Base-by-base conservation (phyloP, 768 basidiomycete species). In the Macrolepiota dolichaula region DNA sequence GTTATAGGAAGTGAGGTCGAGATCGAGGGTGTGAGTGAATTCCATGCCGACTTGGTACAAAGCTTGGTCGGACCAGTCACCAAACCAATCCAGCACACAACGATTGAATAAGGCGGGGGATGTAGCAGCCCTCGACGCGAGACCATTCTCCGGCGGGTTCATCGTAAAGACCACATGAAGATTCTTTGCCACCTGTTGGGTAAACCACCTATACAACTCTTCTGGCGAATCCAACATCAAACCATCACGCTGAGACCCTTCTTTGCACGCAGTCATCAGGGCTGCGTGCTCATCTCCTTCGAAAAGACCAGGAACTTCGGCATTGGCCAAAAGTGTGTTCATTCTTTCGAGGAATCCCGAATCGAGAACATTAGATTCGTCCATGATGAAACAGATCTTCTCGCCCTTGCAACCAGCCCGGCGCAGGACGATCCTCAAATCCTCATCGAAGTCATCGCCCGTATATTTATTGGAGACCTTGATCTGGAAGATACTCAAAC, bases 291-390 rank as follows among this genome's bases (percentile, higher is more conserved):
- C 97, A 68, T 99, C 97, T n/a, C 97, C 97, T 74, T 99, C 97
- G 71, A 99, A 99, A n/a, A 99, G 82, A 73, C 97, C 97, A 0
- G 97, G 97, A n/a, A 99, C 96, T 73, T 99, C 97, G n/a, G 97
- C 97, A 68, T 99, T 99, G 42, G 97, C 97, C 15, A 99, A 84
- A 13, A 99, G 85, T 0, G 97, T 99, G 73, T 99, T 99, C 96
- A 99, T 98, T n/a, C 97, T 87, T 72, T 99, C 97, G 65, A 99
- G 77, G 83, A 99, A 99, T 50, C 97, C 97, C 12, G 97, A 96
- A 72, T 99, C 97, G 35, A 98, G 88, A 12, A 98, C 97, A 68
- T 99, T 98, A 3, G 97, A 98, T 73, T 99, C 97, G 73, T 99
- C 97, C 97, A 99, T 98, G 77, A 99, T 98, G 81, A 99, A 99